These are phyloP conservation scores for Maudiozyma pseudohumilis DNA, from an alignment of 805 yeast species.

Conservation along the genomic window DNA sequence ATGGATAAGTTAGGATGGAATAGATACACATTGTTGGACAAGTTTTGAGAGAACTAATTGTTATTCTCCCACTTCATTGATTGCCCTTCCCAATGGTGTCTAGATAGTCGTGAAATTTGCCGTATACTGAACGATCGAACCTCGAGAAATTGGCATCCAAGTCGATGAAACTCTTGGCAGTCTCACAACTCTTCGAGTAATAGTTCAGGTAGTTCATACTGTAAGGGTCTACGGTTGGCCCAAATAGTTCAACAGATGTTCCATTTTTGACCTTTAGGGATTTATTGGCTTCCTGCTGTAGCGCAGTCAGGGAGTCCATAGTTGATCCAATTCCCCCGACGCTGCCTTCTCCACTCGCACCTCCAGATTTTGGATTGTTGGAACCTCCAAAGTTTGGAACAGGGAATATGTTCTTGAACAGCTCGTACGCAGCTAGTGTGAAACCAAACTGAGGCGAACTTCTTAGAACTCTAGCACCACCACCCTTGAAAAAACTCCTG, in stretches of 20 bases:
- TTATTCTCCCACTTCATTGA: too few species aligned
- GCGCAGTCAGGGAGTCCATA: conserved; percentile 15
- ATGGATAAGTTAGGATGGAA: too few species aligned
- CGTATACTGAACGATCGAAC: conserved; percentile 42
- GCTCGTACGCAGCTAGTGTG: conserved; percentile 93
- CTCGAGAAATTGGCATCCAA: conserved; percentile 51
- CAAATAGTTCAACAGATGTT: conserved; percentile 14
- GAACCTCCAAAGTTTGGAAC: conserved; percentile 1
- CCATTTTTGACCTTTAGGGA: conserved; percentile 6
- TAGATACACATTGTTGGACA: too few species aligned
- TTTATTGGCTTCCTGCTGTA: conserved; percentile 8
- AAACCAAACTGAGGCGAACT: conserved; percentile 98
- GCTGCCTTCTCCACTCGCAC: conserved; percentile 7
- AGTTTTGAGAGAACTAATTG: too few species aligned
- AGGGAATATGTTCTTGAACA: conserved; percentile 45
- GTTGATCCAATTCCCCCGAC: conserved; percentile 21
- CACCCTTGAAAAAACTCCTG: conserved; percentile 88
- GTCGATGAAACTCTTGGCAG: conserved; percentile 52
- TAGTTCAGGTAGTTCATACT: conserved; percentile 36
- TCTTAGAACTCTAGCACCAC: conserved; percentile 86
- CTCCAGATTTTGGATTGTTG: conserved; percentile 5
- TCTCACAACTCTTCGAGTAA: conserved; percentile 48
- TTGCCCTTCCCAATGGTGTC: conserved; percentile 1
- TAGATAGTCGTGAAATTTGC: conserved; percentile 24
- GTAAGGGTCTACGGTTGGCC: conserved; percentile 24